These are phyloP conservation scores for Leersia perrieri DNA, from an alignment of 176 grass and related monocot genomes.

Conservation along the genomic window DNA sequence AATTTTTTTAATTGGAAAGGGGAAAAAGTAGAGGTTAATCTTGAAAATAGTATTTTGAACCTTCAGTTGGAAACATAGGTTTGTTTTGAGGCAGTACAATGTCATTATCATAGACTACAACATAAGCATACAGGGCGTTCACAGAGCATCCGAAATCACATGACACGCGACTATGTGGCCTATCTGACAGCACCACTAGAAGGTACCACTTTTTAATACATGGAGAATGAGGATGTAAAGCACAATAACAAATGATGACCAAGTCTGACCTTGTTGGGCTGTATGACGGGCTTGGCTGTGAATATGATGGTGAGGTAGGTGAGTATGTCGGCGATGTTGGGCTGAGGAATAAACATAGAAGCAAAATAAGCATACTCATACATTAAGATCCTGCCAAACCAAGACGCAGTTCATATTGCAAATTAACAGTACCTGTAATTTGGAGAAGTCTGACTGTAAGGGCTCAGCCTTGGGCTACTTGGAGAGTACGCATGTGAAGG, in stretches of 20 bases:
- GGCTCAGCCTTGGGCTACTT: constrained; percentile 65
- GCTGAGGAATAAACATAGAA: constrained; percentile 33
- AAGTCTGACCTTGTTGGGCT: constrained; percentile 74
- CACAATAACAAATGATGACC: background rate
- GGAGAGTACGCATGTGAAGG: constrained; percentile 80
- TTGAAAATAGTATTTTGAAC: too few relatives aligned
- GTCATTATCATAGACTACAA: too few relatives aligned
- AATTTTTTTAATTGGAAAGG: too few relatives aligned
- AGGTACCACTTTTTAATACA: too few relatives aligned
- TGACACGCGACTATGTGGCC: too few relatives aligned
- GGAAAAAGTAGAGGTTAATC: too few relatives aligned
- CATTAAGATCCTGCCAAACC: constrained; percentile 3
- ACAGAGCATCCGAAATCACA: too few relatives aligned
- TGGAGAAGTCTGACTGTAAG: constrained; percentile 77
- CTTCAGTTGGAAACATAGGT: too few relatives aligned
- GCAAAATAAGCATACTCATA: constrained; percentile 16
- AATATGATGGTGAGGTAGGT: constrained; percentile 85
- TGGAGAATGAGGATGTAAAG: background rate
- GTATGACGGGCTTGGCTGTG: constrained; percentile 77
- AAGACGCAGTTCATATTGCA: background rate
- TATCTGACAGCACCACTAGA: too few relatives aligned
- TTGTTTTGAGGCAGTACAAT: too few relatives aligned
- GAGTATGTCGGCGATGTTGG: constrained; percentile 85
- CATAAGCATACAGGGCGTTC: too few relatives aligned
- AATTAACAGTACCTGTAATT: constrained; percentile 59